Percentiles rank a stretch among this genome's conserved stretches.
phyloP scores from a whole-genome alignment of 139 green algal genomes.

The Picochlorum costavermella region DNA sequence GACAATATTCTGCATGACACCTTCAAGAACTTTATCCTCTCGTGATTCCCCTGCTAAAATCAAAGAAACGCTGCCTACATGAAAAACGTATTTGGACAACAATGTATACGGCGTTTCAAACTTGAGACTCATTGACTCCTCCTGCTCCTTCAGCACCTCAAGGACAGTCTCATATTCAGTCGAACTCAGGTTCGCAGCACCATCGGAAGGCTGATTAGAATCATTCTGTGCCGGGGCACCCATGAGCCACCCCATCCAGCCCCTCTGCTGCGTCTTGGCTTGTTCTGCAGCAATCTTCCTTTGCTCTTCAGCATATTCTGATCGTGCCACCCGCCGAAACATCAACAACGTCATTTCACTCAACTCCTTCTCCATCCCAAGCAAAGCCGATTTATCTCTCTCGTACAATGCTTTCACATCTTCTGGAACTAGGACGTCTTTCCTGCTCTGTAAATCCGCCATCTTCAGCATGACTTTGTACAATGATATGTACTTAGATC shows the following conservation, averaged over 20 bases:
- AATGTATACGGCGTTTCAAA: conserved; percentile 48
- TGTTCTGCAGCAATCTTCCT: conserved; percentile 10
- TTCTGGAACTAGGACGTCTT: not conserved
- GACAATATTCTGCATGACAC: conserved; percentile 29
- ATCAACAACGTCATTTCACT: conserved; percentile 63
- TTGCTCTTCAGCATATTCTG: conserved; percentile 32
- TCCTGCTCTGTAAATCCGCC: not conserved
- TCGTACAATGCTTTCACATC: not conserved
- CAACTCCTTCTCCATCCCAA: conserved; percentile 59
- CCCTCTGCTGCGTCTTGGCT: conserved; percentile 4
- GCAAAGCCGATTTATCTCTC: conserved; percentile 14
- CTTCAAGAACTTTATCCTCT: conserved; percentile 31
- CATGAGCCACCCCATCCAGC: conserved; percentile 43
- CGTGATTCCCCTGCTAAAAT: conserved; percentile 31
- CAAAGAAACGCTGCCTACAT: conserved; percentile 32
- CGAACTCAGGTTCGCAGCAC: conserved; percentile 23
- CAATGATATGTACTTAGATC: conserved; percentile 55
- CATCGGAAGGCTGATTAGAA: not conserved
- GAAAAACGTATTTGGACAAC: conserved; percentile 25
- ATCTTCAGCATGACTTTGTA: conserved; percentile 47
- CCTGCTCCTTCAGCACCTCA: conserved; percentile 58
- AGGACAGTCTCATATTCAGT: conserved; percentile 68
- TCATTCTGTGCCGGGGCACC: conserved; percentile 11
- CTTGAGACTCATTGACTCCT: conserved; percentile 26
- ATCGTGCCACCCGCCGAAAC: conserved; percentile 68